phyloP scores from a whole-genome alignment of 495 filamentous ascomycete species.

The Lasiosphaeria hispida region DNA sequence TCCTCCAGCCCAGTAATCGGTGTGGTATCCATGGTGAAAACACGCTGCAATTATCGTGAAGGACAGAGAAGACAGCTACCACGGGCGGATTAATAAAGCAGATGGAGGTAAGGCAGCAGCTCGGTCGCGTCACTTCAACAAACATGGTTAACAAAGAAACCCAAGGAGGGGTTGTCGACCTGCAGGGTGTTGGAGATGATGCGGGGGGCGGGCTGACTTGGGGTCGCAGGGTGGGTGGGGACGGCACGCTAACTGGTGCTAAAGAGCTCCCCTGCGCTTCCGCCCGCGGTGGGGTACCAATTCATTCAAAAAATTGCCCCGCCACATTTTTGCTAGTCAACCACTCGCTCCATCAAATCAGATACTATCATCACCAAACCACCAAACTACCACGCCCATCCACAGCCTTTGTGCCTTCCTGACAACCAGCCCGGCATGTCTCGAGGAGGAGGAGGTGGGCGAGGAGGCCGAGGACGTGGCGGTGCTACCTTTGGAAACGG shows the following conservation, averaged over 20 bases:
- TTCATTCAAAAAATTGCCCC: constrained; percentile 10
- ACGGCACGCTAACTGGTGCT: neutral
- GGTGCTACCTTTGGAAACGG: constrained; percentile 27
- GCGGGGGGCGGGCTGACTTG: neutral
- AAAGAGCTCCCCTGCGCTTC: neutral
- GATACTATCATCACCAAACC: neutral
- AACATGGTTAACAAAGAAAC: neutral
- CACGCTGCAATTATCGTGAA: constrained; percentile 3
- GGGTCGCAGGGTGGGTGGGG: neutral
- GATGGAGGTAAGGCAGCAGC: constrained; percentile 1
- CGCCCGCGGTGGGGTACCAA: constrained; percentile 9
- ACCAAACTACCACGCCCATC: neutral
- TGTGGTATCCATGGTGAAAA: constrained; percentile 27
- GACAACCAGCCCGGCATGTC: constrained; percentile 20
- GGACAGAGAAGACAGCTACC: constrained; percentile 6
- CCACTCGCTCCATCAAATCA: neutral
- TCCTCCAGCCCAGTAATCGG: constrained; percentile 48
- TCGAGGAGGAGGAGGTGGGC: constrained; percentile 33
- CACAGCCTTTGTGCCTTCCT: neutral
- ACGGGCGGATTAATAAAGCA: neutral
- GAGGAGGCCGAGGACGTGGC: constrained; percentile 36
- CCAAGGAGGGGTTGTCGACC: neutral
- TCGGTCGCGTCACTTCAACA: neutral
- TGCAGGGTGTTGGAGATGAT: neutral
- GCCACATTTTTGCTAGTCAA: constrained; percentile 10